Evolutionary conservation across 148 eudicot genomes (phyloP), one percentile per base, ranked within the genome.

Genomic region (Chenopodium formosanum): DNA sequence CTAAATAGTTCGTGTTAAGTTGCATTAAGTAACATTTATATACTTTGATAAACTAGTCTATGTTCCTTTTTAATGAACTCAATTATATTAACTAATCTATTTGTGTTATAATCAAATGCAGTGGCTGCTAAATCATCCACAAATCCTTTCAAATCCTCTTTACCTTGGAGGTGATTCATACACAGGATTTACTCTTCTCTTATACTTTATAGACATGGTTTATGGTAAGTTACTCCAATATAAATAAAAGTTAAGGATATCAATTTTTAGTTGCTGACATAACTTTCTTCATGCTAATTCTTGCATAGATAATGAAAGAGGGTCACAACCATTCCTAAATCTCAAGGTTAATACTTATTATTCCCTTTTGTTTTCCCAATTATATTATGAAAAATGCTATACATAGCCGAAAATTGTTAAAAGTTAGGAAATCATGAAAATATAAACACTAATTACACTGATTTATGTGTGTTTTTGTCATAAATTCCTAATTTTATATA

Each of bases 151-250:
- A 31, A 90, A 91, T 73, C 88, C 88, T 16, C 77, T 92, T 17
- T 92, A 89, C 69, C 63, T 92, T n/a, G 93, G 89, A 22, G 93
- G 96, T 62, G 96, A 91, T 74, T 92, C 96, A 0, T 92, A 91
- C 70, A 80, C 85, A 2, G 96, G 94, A 63, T 47, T 86, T 23
- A 85, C 90, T 31, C 90, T 92, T 78, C 96, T 94, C 5, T 31
- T 81, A 3, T 81, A 83, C 66, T 81, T 85, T 73, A 58, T 78
- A 12, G 80, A 80, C 47, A 81, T 88, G 90, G 67, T 77, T 16
- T 25, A 73, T 2, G 90, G 90, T 88, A 83, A 77, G 52, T 29
- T 23, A 12, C 16, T 56, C 22, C 20, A 56, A 56, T 12, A 16
- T 56, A 2, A 56, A 13, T 56, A 56, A 0, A 56, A 4, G 17